phyloP scores from a whole-genome alignment of 306 rosid genomes.

The Vigna angularis region DNA sequence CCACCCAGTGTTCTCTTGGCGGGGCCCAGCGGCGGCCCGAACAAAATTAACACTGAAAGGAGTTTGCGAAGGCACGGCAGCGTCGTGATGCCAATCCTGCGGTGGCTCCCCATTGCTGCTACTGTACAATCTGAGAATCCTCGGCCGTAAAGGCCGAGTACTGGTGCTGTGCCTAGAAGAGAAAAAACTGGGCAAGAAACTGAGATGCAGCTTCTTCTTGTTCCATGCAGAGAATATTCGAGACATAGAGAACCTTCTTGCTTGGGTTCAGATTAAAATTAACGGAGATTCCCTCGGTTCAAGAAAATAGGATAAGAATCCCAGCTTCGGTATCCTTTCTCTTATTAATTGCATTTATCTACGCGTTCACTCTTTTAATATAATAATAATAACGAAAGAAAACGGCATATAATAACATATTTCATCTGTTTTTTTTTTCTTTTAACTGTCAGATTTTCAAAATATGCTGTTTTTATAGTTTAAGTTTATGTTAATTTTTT shows the following conservation, averaged over 20 bases:
- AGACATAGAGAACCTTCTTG: constrained; percentile 40
- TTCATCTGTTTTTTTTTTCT: no score
- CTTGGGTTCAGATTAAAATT: background rate
- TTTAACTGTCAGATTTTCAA: no score
- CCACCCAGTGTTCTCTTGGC: constrained; percentile 53
- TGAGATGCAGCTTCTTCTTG: constrained; percentile 32
- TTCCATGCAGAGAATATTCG: constrained; percentile 60
- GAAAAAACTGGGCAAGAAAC: constrained; percentile 34
- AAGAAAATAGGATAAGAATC: background rate
- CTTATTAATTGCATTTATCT: background rate
- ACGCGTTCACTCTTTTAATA: no score
- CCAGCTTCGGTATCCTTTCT: background rate
- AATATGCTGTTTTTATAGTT: no score
- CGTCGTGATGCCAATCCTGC: background rate
- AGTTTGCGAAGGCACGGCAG: constrained; percentile 54
- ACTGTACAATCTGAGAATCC: constrained; percentile 43
- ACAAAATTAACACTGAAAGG: constrained; percentile 68
- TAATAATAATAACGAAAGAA: no score
- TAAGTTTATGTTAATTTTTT: no score
- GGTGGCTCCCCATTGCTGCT: constrained; percentile 19
- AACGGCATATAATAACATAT: no score
- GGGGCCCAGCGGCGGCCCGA: constrained; percentile 55
- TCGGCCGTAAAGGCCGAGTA: background rate
- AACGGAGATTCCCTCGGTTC: background rate
- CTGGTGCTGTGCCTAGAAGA: constrained; percentile 1